A percentile compares a stretch with the other conserved stretches of the same genome.
Evolutionary conservation across 1,139 yeast species (phyloP).

Genomic region (Geotrichum histeridarum): DNA sequence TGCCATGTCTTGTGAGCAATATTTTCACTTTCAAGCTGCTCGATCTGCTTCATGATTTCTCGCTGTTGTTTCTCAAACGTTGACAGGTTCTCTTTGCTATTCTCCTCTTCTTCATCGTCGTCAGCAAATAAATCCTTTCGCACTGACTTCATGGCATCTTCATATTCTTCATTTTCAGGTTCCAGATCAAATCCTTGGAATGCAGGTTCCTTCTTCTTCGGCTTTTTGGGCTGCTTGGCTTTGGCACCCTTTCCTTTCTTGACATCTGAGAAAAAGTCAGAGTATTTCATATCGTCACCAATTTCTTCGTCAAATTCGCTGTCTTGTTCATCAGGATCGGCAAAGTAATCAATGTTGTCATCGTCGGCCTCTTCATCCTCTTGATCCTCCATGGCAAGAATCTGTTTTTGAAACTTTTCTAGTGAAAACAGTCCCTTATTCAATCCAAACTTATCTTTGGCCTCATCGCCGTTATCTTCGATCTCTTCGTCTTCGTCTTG

Average conservation of each 20-base stretch:
- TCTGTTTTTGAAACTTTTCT: conserved; percentile 79
- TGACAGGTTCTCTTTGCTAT: conserved; percentile 47
- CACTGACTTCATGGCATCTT: conserved; percentile 50
- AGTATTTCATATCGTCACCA: conserved; percentile 35
- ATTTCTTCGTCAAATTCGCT: conserved; percentile 29
- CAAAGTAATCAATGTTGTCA: conserved; percentile 58
- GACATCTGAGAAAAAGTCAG: conserved; percentile 41
- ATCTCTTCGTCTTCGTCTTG: conserved; percentile 29
- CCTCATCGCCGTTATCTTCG: conserved; percentile 26
- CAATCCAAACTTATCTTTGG: conserved; percentile 49
- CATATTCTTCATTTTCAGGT: conserved; percentile 49
- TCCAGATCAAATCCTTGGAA: conserved; percentile 57
- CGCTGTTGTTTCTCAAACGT: conserved; percentile 81
- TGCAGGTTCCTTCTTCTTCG: conserved; percentile 37
- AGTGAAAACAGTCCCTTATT: conserved; percentile 83
- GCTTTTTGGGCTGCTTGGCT: conserved; percentile 9
- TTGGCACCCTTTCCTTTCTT: conserved; percentile 24
- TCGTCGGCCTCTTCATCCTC: conserved; percentile 60
- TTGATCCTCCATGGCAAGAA: conserved; percentile 50
- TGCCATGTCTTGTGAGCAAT: conserved; percentile 93
- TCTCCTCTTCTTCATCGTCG: conserved; percentile 37
- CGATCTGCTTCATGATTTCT: conserved; percentile 70
- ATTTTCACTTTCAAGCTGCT: conserved; percentile 74
- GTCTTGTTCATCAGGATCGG: conserved; percentile 40
- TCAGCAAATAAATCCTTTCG: conserved; percentile 55